phyloP scores from a whole-genome alignment of 2,329 filamentous ascomycete species.

The Fusarium citri region DNA sequence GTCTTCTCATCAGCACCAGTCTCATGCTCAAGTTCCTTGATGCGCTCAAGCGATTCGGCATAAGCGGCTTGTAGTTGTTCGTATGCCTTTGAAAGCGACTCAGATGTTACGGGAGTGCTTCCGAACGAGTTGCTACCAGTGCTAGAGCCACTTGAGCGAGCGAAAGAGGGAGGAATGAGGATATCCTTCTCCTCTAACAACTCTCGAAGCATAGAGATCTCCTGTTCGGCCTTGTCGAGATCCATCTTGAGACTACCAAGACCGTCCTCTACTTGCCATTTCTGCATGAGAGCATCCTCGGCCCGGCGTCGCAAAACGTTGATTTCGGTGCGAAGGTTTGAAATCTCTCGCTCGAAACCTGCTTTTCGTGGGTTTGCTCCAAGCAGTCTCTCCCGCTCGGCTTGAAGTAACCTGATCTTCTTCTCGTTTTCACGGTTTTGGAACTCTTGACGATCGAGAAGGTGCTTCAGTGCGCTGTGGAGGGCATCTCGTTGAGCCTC shows the following conservation, averaged over 20 bases:
- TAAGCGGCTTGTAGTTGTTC: conserved; percentile 80
- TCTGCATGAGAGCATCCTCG: conserved; percentile 93
- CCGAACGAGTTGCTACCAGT: conserved; percentile 46
- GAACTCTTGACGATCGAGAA: conserved; percentile 86
- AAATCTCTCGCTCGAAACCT: conserved; percentile 87
- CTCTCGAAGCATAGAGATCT: conserved; percentile 83
- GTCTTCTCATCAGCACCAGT: conserved; percentile 68
- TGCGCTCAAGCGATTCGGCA: conserved; percentile 71
- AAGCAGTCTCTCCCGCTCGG: conserved; percentile 80
- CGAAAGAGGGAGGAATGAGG: conserved; percentile 71
- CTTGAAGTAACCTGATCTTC: conserved; percentile 79
- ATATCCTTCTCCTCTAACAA: conserved; percentile 88
- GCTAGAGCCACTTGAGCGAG: conserved; percentile 55
- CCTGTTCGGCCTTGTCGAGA: conserved; percentile 92
- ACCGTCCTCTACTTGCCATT: conserved; percentile 95
- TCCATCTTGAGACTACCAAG: conserved; percentile 93
- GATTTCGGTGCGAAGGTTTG: conserved; percentile 83
- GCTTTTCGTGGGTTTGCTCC: conserved; percentile 76
- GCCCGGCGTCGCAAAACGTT: conserved; percentile 85
- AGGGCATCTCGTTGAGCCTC: conserved; percentile 94
- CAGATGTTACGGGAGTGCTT: conserved; percentile 69
- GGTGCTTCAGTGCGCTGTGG: conserved; percentile 84
- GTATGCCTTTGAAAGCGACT: conserved; percentile 79
- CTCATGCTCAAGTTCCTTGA: conserved; percentile 71
- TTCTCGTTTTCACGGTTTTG: conserved; percentile 88